Evolutionary conservation across 805 yeast genomes (phyloP).

Genomic region (Danielozyma ontarioensis): DNA sequence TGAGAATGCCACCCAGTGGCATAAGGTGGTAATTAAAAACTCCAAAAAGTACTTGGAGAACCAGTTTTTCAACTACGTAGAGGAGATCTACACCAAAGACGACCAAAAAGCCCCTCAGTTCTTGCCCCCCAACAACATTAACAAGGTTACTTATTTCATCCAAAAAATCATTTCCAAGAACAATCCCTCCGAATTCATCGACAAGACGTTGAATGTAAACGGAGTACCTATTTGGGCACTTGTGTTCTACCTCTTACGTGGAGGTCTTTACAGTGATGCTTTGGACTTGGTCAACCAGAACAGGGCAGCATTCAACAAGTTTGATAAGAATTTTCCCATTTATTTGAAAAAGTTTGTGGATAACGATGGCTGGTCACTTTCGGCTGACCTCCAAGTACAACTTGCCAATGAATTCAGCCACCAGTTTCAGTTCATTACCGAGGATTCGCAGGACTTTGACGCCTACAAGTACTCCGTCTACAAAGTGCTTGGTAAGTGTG

Average conservation of each 20-base stretch:
- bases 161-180: constrained; percentile 31
- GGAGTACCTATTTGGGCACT: constrained; percentile 94
- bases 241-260: constrained; percentile 75
- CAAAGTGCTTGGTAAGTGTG: constrained; percentile 89
- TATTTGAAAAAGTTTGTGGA: constrained; percentile 63
- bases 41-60: constrained; percentile 61
- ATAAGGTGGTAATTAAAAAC: constrained; percentile 45
- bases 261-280: constrained; percentile 80
- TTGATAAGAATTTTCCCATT: constrained; percentile 78
- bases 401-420: constrained; percentile 79
- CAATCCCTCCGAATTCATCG: constrained; percentile 17
- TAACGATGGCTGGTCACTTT: constrained; percentile 51
- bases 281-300: constrained; percentile 59
- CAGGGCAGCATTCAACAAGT: constrained; percentile 69
- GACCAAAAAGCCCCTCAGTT: constrained; percentile 22
- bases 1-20: constrained; percentile 21
- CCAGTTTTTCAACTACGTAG: constrained; percentile 75
- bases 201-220: constrained; percentile 50
- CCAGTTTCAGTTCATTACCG: constrained; percentile 61
- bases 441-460: constrained; percentile 49
- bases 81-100: constrained; percentile 60
- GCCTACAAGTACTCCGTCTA: constrained; percentile 88
- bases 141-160: constrained; percentile 62
- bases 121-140: constrained; percentile 61
- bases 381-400: constrained; percentile 63